Conservation (phyloP, 2,329 filamentous ascomycete species). For the Aspergillus pseudoterreus region DNA sequence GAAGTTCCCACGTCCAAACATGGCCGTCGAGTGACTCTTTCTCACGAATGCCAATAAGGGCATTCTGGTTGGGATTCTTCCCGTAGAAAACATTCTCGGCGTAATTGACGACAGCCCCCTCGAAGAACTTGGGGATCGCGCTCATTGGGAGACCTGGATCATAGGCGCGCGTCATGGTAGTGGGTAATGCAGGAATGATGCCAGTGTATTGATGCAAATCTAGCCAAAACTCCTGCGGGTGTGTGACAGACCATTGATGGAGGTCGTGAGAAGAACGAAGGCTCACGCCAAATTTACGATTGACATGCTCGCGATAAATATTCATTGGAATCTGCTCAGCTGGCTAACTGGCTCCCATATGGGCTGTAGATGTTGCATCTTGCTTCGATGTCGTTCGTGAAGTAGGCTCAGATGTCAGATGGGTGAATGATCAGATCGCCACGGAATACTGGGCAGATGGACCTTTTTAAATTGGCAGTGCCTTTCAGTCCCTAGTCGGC, state of each 20-base stretch:
- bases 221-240: conserved; percentile 43
- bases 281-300: background rate
- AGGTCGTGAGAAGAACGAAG: conserved; percentile 29
- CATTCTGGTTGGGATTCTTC: conserved; percentile 32
- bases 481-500: no score
- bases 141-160: conserved; percentile 35
- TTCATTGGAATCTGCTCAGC: background rate
- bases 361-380: background rate
- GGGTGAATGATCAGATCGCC: no score
- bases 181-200: conserved; percentile 29
- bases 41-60: conserved; percentile 41
- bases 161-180: conserved; percentile 27
- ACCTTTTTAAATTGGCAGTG: no score
- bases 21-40: conserved; percentile 34
- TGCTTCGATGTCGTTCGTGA: background rate
- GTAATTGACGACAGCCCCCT: background rate
- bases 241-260: conserved; percentile 37
- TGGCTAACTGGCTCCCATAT: background rate
- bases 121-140: conserved; percentile 38
- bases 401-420: no score
- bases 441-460: background rate
- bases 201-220: conserved; percentile 39
- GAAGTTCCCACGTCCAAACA: conserved; percentile 37
- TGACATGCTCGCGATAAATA: background rate
- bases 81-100: conserved; percentile 21